These are phyloP conservation scores for Farysia itapuensis DNA, from an alignment of 1,284 basidiomycete genomes.

Conservation along the genomic window DNA sequence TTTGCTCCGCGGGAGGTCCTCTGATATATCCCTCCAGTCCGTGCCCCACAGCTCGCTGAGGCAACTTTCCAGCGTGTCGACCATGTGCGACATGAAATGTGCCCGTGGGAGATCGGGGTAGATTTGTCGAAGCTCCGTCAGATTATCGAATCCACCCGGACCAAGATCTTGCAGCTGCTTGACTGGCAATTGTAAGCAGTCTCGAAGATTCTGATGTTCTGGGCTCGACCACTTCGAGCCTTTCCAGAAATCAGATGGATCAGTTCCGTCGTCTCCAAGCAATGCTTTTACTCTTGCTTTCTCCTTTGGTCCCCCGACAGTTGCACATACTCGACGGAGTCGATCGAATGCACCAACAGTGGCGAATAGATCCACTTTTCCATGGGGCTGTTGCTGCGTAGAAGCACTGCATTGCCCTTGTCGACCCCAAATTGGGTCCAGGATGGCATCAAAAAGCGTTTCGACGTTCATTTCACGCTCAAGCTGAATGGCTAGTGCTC, in stretches of 20 bases:
- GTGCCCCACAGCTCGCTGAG: conserved; percentile 27
- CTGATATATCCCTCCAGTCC: conserved; percentile 22
- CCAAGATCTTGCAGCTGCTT: conserved; percentile 16
- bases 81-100: conserved; percentile 32
- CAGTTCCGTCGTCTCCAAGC: conserved; percentile 12
- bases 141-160: conserved; percentile 15
- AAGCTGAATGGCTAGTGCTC: conserved; percentile 32
- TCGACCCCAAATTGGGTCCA: conserved; percentile 6
- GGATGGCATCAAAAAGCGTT: conserved; percentile 29
- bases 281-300: conserved; percentile 25
- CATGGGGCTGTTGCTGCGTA: not conserved
- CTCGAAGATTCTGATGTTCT: conserved; percentile 6
- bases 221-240: conserved; percentile 20
- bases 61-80: conserved; percentile 24
- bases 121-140: conserved; percentile 6
- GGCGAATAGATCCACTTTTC: conserved; percentile 9
- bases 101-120: conserved; percentile 22
- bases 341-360: conserved; percentile 32
- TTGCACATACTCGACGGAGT: conserved; percentile 20
- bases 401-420: not conserved
- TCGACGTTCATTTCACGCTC: conserved; percentile 33
- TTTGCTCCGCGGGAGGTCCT: conserved; percentile 21
- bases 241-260: conserved; percentile 24
- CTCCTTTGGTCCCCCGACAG: conserved; percentile 35
- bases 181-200: conserved; percentile 18